phyloP scores from a whole-genome alignment of 306 rosid genomes.

The Acacia melanoxylon region DNA sequence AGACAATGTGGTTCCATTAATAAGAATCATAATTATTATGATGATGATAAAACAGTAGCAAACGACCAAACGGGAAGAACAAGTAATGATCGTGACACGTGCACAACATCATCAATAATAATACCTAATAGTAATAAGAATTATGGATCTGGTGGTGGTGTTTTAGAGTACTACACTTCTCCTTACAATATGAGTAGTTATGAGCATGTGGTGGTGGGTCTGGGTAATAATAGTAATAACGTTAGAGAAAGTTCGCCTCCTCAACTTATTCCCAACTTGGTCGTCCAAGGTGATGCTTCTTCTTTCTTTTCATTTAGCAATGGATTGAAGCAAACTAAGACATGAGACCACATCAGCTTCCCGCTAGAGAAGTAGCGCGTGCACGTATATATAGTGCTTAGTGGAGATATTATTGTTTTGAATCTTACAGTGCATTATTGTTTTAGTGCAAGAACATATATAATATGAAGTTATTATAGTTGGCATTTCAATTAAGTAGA shows the following conservation, averaged over 20 bases:
- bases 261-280: slow-evolving; percentile 61
- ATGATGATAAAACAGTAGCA: background rate
- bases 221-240: slow-evolving; percentile 31
- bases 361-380: background rate
- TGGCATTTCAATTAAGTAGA: background rate
- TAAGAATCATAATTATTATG: slow-evolving; percentile 35
- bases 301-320: slow-evolving; percentile 48
- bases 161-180: slow-evolving; percentile 45
- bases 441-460: background rate
- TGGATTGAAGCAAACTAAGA: slow-evolving; percentile 63
- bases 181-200: slow-evolving; percentile 45
- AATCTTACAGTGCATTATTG: background rate
- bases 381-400: background rate
- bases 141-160: slow-evolving; percentile 27
- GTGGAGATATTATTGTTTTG: background rate
- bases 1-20: slow-evolving; percentile 60
- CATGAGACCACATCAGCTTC: background rate
- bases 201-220: slow-evolving; percentile 41
- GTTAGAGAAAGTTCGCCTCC: slow-evolving; percentile 52
- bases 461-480: background rate
- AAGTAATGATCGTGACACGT: background rate
- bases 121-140: slow-evolving; percentile 38
- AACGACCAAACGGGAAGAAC: background rate
- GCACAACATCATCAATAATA: background rate
- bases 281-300: slow-evolving; percentile 65